phyloP scores from a whole-genome alignment of 805 yeast genomes.

The Suhomyces canberraensis region DNA sequence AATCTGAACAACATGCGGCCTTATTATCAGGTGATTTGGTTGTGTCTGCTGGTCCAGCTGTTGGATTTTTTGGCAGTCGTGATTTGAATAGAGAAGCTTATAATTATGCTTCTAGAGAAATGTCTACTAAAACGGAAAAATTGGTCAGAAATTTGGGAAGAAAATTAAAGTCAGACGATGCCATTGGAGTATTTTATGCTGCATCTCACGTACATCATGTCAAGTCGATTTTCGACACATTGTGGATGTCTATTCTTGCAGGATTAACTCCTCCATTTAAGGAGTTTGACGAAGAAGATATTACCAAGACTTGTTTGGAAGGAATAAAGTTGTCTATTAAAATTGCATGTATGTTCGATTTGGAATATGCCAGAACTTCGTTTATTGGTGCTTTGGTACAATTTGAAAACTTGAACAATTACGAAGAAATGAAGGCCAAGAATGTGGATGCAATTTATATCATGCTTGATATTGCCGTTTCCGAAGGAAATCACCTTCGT shows the following conservation, averaged over 20 bases:
- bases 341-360: slow-evolving; percentile 78
- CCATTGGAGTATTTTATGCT: slow-evolving; percentile 56
- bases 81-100: slow-evolving; percentile 79
- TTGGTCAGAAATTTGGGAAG: slow-evolving; percentile 66
- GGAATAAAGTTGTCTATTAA: slow-evolving; percentile 82
- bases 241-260: slow-evolving; percentile 97
- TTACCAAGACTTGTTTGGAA: slow-evolving; percentile 68
- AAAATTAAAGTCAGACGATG: slow-evolving; percentile 38
- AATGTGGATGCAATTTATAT: slow-evolving; percentile 78
- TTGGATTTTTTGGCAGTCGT: slow-evolving; percentile 65
- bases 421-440: slow-evolving; percentile 72
- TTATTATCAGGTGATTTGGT: slow-evolving; percentile 62
- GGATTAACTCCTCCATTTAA: slow-evolving; percentile 92
- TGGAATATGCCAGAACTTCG: slow-evolving; percentile 82
- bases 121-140: slow-evolving; percentile 84
- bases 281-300: slow-evolving; percentile 75
- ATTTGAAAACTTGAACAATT: slow-evolving; percentile 75
- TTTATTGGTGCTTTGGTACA: slow-evolving; percentile 88
- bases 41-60: slow-evolving; percentile 21
- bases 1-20: slow-evolving; percentile 93
- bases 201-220: slow-evolving; percentile 91
- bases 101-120: slow-evolving; percentile 86
- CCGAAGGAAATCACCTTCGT: slow-evolving; percentile 72
- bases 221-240: slow-evolving; percentile 84
- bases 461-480: slow-evolving; percentile 70